A percentile compares a stretch with the other conserved stretches of the same genome.
Conservation (phyloP, 2,329 filamentous ascomycete genomes). For the Zymoseptoria tritici region DNA sequence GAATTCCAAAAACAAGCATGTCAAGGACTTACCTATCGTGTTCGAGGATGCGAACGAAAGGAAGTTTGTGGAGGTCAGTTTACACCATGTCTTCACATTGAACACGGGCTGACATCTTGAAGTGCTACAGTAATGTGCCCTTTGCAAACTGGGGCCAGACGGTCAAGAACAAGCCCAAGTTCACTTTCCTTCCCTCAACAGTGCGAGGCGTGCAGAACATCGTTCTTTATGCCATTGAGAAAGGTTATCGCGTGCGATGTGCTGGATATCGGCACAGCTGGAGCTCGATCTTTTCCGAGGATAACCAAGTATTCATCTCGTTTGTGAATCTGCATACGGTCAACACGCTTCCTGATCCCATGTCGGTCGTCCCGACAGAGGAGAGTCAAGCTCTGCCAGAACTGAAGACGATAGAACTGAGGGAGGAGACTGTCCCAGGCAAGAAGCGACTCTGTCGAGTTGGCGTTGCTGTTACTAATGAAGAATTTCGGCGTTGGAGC, state of each 20-base stretch:
- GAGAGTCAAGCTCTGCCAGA: constrained; percentile 1
- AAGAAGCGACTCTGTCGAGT: constrained; percentile 7
- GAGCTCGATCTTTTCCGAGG: constrained; percentile 7
- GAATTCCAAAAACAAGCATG: neutral
- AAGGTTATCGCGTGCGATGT: constrained; percentile 5
- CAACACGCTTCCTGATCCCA: constrained; percentile 4
- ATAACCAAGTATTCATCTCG: constrained; percentile 8
- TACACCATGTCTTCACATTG: neutral
- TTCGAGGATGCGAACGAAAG: neutral
- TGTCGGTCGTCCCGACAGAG: neutral
- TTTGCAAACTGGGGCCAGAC: constrained; percentile 11
- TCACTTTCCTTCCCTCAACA: constrained; percentile 6
- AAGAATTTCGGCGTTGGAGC: constrained; percentile 9
- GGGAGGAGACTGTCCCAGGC: constrained; percentile 1
- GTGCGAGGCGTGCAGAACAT: constrained; percentile 10
- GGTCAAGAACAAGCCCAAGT: constrained; percentile 4
- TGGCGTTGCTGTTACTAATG: constrained; percentile 8
- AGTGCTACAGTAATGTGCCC: neutral
- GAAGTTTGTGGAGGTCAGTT: neutral
- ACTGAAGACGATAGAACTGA: constrained; percentile 7
- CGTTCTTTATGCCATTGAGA: constrained; percentile 6
- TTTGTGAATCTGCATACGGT: constrained; percentile 5
- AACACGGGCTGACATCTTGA: neutral
- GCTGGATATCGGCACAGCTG: constrained; percentile 8
- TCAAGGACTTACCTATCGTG: neutral